These are phyloP conservation scores for Graphium sp. DNA, from an alignment of 2,329 filamentous ascomycete species.

Conservation along the genomic window DNA sequence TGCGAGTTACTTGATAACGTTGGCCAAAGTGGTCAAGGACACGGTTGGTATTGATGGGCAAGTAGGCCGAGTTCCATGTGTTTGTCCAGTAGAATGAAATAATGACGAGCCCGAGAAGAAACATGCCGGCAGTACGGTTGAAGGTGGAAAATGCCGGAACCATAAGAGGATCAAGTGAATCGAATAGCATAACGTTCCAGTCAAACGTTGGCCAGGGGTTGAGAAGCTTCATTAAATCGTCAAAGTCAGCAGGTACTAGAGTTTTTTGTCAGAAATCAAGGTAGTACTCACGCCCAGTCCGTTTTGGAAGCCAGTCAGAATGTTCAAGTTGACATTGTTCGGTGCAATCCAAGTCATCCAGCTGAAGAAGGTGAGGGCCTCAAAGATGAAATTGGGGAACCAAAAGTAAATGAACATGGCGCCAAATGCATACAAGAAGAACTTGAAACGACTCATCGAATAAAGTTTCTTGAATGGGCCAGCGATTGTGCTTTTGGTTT, in stretches of 20 bases:
- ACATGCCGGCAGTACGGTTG: slow-evolving; percentile 42
- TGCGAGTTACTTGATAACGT: slow-evolving; percentile 26
- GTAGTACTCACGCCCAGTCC: too few relatives aligned
- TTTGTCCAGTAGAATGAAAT: slow-evolving; percentile 41
- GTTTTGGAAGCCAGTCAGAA: slow-evolving; percentile 17
- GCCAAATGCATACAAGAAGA: slow-evolving; percentile 24
- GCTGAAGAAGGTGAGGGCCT: slow-evolving; percentile 26
- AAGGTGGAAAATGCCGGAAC: slow-evolving; percentile 40
- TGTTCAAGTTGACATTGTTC: slow-evolving; percentile 16
- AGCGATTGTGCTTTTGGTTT: slow-evolving; percentile 13
- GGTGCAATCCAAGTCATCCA: slow-evolving; percentile 38
- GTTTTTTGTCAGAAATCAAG: too few relatives aligned
- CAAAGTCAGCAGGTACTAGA: too few relatives aligned
- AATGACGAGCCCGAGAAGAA: slow-evolving; percentile 36
- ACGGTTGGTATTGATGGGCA: slow-evolving; percentile 33
- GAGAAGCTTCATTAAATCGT: too few relatives aligned
- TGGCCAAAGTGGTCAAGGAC: slow-evolving; percentile 30
- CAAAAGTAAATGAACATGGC: slow-evolving; percentile 36
- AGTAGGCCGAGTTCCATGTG: slow-evolving; percentile 36
- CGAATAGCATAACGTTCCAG: slow-evolving; percentile 21
- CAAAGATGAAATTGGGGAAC: slow-evolving; percentile 34
- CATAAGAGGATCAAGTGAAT: slow-evolving; percentile 21
- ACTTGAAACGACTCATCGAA: slow-evolving; percentile 24
- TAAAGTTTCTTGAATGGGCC: slow-evolving; percentile 19
- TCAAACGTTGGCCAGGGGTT: slow-evolving; percentile 24